These are phyloP conservation scores for Apophysomyces elegans DNA, from an alignment of 371 early-diverging fungal species.

Conservation along the genomic window DNA sequence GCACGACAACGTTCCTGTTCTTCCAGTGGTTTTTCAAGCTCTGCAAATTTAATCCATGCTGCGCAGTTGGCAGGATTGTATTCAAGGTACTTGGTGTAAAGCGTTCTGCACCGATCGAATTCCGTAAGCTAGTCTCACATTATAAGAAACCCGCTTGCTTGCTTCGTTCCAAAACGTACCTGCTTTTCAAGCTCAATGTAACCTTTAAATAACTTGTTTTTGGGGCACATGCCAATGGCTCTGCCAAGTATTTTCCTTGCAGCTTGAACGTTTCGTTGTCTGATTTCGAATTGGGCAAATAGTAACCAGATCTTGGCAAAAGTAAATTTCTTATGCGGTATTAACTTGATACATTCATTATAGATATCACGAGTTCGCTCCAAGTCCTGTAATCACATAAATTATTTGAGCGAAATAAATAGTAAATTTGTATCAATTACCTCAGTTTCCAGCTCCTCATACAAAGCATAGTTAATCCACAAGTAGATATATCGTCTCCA, in stretches of 20 bases:
- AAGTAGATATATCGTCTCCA: conserved; percentile 98
- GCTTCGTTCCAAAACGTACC: conserved; percentile 24
- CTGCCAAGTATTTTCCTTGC: conserved; percentile 88
- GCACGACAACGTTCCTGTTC: conserved; percentile 89
- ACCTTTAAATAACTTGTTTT: conserved; percentile 87
- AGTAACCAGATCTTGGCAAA: conserved; percentile 97
- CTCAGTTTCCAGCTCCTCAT: conserved; percentile 88
- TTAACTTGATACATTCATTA: conserved; percentile 75
- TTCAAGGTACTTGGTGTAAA: conserved; percentile 90
- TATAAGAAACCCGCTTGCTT: neutral
- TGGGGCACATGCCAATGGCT: conserved; percentile 87
- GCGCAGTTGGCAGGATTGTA: conserved; percentile 84
- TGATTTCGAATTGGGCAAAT: conserved; percentile 91
- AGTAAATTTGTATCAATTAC: conserved; percentile 27
- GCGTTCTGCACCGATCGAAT: conserved; percentile 90
- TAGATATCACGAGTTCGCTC: conserved; percentile 90
- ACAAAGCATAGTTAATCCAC: conserved; percentile 98
- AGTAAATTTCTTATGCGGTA: conserved; percentile 94
- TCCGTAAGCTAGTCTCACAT: conserved; percentile 71
- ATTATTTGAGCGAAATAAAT: neutral
- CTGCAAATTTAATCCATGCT: conserved; percentile 96
- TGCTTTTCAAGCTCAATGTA: conserved; percentile 95
- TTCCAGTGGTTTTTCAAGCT: conserved; percentile 84
- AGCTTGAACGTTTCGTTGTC: conserved; percentile 70
- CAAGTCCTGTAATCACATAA: conserved; percentile 54